Conservation (phyloP, 2,329 filamentous ascomycete species). For the Exophiala lecanii-corni region DNA sequence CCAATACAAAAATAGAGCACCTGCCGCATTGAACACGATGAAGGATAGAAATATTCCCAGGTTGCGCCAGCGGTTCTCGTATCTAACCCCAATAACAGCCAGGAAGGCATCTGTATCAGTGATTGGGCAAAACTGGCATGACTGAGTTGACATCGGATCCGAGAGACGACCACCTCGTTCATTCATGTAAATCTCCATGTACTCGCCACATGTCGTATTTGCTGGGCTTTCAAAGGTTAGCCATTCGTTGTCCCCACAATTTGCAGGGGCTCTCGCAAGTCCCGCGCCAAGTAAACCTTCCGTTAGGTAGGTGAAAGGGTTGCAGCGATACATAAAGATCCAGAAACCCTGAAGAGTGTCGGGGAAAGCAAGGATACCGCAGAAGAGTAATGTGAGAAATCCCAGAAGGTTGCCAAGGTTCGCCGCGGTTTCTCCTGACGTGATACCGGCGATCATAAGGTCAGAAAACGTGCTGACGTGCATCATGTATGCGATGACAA, state of each 20-base stretch:
- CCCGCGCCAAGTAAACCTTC: slow-evolving; percentile 66
- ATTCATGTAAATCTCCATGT: slow-evolving; percentile 50
- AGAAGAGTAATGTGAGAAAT: slow-evolving; percentile 57
- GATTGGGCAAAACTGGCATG: not conserved
- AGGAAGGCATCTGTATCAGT: slow-evolving; percentile 46
- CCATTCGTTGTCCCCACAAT: slow-evolving; percentile 66
- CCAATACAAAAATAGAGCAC: slow-evolving; percentile 59
- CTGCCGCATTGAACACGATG: slow-evolving; percentile 58
- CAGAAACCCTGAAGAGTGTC: slow-evolving; percentile 62
- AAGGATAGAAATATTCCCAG: slow-evolving; percentile 66
- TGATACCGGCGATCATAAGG: slow-evolving; percentile 70
- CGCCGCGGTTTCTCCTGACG: slow-evolving; percentile 62
- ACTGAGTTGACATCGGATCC: slow-evolving; percentile 37
- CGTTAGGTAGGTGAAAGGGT: slow-evolving; percentile 77
- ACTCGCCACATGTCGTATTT: slow-evolving; percentile 56
- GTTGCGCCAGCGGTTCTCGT: slow-evolving; percentile 57
- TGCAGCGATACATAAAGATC: slow-evolving; percentile 74
- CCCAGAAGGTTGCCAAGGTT: slow-evolving; percentile 58
- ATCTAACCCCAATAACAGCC: slow-evolving; percentile 38
- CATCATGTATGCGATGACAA: slow-evolving; percentile 57
- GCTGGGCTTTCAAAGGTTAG: slow-evolving; percentile 58
- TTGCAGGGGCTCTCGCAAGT: slow-evolving; percentile 61
- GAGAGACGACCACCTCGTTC: slow-evolving; percentile 47
- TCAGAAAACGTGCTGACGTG: slow-evolving; percentile 68
- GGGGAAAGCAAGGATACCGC: slow-evolving; percentile 56